Evolutionary conservation across 2,329 filamentous ascomycete genomes (phyloP), one percentile per base, ranked within the genome.

Genomic region (Aureobasidium pullulans): DNA sequence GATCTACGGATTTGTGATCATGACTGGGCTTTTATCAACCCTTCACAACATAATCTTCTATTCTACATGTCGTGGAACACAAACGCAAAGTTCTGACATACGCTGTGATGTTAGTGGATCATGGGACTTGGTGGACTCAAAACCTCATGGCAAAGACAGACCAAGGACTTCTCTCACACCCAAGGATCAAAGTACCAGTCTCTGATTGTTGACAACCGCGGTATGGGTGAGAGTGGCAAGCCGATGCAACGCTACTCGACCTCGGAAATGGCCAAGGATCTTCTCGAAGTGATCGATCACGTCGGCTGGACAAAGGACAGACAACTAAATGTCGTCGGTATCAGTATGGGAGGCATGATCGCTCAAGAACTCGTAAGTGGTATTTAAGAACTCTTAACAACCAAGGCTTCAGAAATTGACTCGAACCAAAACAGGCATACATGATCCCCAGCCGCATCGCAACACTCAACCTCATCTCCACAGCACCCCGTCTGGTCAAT

Each of bases 331-430:
- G 71, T 95, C 56, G 78, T 88, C 36, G 91, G 90, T 59, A 84
- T 93, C 64, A 90, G 86, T 61, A 88, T 96, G 81, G 90, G 90
- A 63, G 90, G 91, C 68, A 96, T 96, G 91, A 93, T 96, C 66
- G 84, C 89, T 2, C 91, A 96, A 73, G 91, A 96, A 74, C 69
- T 96, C 4, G 81, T 79, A 71, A 67, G 73, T 68, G 7, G 11
- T 3, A 23, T 10, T n/a, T 34, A 4, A 4, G 28, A 16, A 36
- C 8, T 11, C 34, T 23, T 19, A 3, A 9, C 34, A 5, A 23
- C n/a, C 1, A 15, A 37, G 2, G 4, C 6, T 10, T 19, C 19
- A 3, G n/a, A 56, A 11, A 5, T 31, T 54, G 32, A 50, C 23
- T 5, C 28, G 47, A 15, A 9, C 3, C 9, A 29, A 48, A 65